phyloP scores from a whole-genome alignment of 1,284 basidiomycete species.

The Peniophora sp. region DNA sequence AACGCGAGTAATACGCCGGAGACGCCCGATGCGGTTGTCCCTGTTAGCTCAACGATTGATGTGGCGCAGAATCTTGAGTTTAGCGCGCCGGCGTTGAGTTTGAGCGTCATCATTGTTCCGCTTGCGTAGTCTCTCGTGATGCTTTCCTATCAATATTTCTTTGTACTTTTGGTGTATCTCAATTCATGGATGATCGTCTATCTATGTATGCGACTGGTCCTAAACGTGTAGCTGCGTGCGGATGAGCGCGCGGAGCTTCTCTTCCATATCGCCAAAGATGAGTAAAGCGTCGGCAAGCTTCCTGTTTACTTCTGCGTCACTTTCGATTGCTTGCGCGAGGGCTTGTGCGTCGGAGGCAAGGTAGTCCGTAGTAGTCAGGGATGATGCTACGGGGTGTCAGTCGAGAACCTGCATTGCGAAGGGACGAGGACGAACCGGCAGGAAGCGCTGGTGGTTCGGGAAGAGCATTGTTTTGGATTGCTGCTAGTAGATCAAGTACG shows the following conservation, averaged over 20 bases:
- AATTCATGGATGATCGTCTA: no score
- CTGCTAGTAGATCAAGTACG: conserved; percentile 34
- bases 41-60: conserved; percentile 33
- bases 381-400: background rate
- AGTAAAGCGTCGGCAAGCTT: conserved; percentile 36
- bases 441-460: conserved; percentile 3
- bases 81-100: conserved; percentile 50
- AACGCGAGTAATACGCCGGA: conserved; percentile 48
- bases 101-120: conserved; percentile 41
- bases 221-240: conserved; percentile 1
- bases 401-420: conserved; percentile 3
- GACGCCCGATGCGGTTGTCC: conserved; percentile 37
- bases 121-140: conserved; percentile 3
- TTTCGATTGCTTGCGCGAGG: conserved; percentile 26
- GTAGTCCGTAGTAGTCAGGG: conserved; percentile 20
- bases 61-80: conserved; percentile 46
- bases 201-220: no score
- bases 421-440: background rate
- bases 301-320: conserved; percentile 30
- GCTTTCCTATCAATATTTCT: no score
- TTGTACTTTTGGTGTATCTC: no score
- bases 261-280: conserved; percentile 36
- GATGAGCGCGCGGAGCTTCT: conserved; percentile 28
- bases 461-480: conserved; percentile 5
- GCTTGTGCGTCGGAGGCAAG: conserved; percentile 25